A percentile compares a stretch with the other conserved stretches of the same genome.
These are phyloP conservation scores for Darksidea phi DNA, from an alignment of 495 filamentous ascomycete species.

Conservation along the genomic window DNA sequence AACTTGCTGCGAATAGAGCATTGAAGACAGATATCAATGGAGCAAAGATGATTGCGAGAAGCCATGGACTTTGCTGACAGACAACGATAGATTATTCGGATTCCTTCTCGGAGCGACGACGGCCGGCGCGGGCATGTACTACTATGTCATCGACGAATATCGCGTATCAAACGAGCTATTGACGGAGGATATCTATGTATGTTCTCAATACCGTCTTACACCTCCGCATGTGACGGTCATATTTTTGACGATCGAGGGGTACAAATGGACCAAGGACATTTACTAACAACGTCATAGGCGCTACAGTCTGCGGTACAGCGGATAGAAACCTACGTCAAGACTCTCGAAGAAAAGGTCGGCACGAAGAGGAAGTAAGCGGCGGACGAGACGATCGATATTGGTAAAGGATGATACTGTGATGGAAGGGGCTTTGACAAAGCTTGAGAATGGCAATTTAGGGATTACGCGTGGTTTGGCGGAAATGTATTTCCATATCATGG, in stretches of 20 bases:
- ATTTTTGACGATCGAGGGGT: no score
- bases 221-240: no score
- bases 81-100: conserved; percentile 69
- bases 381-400: neutral
- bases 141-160: conserved; percentile 90
- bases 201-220: conserved; percentile 42
- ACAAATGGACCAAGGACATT: neutral
- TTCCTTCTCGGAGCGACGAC: conserved; percentile 85
- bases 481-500: no score
- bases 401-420: no score
- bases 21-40: no score
- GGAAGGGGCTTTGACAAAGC: no score
- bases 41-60: no score
- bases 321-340: conserved; percentile 76
- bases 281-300: conserved; percentile 58
- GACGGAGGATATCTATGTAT: conserved; percentile 93
- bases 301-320: conserved; percentile 84
- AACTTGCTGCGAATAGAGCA: no score
- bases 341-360: conserved; percentile 76
- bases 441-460: no score
- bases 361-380: conserved; percentile 57
- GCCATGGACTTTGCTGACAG: conserved; percentile 1
- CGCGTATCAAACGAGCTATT: conserved; percentile 89
- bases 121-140: conserved; percentile 79
- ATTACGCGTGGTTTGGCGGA: no score